These are phyloP conservation scores for Suillus subluteus DNA, from an alignment of 768 basidiomycete species.

Conservation along the genomic window DNA sequence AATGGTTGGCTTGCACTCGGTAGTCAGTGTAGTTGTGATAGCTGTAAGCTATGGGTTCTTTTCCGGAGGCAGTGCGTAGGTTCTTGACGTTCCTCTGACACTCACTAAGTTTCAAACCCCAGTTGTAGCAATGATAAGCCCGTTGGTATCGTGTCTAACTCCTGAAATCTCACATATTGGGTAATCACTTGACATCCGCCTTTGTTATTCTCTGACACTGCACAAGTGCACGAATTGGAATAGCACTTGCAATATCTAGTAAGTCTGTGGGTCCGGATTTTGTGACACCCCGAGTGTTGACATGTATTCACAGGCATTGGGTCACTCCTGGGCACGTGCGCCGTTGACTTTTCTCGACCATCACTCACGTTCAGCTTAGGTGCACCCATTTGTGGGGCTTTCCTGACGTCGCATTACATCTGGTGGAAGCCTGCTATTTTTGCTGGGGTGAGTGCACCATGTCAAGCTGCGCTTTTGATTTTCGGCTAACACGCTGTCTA, in stretches of 20 bases:
- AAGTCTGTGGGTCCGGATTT: constrained; percentile 15
- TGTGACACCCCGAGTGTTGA: background rate
- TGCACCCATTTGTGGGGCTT: constrained; percentile 59
- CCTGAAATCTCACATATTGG: constrained; percentile 56
- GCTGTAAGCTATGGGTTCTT: constrained; percentile 52
- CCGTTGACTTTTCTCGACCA: constrained; percentile 6
- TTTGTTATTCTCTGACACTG: constrained; percentile 5
- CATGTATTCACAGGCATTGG: constrained; percentile 24
- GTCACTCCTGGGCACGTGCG: constrained; percentile 24
- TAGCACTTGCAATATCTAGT: constrained; percentile 51
- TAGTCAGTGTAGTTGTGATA: constrained; percentile 41
- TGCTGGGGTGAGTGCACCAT: constrained; percentile 38
- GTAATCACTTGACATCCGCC: constrained; percentile 18
- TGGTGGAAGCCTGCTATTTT: constrained; percentile 66
- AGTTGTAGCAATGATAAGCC: constrained; percentile 46
- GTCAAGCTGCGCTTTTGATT: background rate
- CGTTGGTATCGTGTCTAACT: constrained; percentile 49
- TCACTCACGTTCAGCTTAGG: constrained; percentile 38
- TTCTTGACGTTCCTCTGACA: background rate
- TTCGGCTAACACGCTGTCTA: background rate
- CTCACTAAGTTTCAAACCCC: background rate
- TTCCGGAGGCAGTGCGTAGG: constrained; percentile 41
- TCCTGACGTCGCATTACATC: constrained; percentile 50
- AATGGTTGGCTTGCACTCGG: constrained; percentile 42
- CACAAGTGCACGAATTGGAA: constrained; percentile 43